phyloP scores from a whole-genome alignment of 768 basidiomycete species.

The Tulasnella sp. region DNA sequence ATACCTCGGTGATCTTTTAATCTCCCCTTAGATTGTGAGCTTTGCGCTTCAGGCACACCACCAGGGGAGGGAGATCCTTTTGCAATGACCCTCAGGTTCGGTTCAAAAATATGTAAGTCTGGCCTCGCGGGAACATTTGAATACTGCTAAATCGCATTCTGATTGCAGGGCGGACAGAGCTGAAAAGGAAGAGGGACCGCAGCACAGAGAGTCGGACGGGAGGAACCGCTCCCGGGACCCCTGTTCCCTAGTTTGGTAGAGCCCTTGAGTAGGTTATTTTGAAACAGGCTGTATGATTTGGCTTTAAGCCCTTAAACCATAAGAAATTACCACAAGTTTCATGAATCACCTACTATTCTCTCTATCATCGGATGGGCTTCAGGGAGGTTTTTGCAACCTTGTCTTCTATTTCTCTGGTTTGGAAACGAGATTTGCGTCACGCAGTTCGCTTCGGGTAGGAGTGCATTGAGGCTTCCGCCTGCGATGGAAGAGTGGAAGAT shows the following conservation, averaged over 20 bases:
- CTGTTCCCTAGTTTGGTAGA: no score
- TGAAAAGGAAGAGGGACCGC: neutral
- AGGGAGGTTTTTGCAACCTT: constrained; percentile 34
- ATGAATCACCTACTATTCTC: no score
- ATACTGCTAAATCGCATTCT: neutral
- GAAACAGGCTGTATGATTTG: no score
- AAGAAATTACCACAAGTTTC: neutral
- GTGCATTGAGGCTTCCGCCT: constrained; percentile 37
- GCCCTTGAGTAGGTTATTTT: no score
- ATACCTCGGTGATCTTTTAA: neutral
- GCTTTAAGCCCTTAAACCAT: no score
- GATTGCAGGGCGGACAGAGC: neutral
- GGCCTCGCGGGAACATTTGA: neutral
- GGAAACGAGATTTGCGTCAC: constrained; percentile 51
- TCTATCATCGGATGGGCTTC: no score
- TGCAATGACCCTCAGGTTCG: neutral
- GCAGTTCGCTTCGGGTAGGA: constrained; percentile 51
- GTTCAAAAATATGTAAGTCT: neutral
- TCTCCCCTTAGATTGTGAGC: neutral
- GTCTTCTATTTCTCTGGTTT: no score
- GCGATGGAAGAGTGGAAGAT: neutral
- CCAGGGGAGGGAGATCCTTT: neutral
- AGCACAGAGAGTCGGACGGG: neutral
- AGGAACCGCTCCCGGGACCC: neutral
- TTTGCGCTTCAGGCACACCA: neutral